Evolutionary conservation across 2,329 filamentous ascomycete genomes (phyloP).

Genomic region (Fusarium zealandicum): DNA sequence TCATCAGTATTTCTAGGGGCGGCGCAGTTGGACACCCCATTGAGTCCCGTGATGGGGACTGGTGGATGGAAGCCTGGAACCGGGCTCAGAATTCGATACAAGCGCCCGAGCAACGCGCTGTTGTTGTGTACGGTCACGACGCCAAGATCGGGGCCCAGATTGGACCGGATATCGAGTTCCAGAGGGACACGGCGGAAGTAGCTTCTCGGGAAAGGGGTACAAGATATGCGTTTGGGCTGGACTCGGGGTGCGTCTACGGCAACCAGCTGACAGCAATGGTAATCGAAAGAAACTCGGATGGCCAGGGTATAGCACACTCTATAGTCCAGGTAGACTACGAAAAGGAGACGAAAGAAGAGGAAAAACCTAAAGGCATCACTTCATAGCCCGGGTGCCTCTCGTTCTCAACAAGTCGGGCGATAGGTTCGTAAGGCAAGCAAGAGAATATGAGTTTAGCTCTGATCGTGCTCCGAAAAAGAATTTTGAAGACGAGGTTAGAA

Average conservation of each 20-base stretch:
- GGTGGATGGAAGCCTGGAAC: conserved; percentile 33
- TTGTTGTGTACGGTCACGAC: conserved; percentile 86
- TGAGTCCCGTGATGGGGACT: conserved; percentile 24
- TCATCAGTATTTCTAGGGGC: background rate
- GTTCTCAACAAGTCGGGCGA: no score
- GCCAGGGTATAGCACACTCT: conserved; percentile 11
- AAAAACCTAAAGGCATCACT: background rate
- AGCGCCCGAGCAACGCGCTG: conserved; percentile 51
- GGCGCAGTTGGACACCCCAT: conserved; percentile 7
- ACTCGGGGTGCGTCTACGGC: conserved; percentile 79
- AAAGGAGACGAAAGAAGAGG: background rate
- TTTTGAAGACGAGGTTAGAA: conserved; percentile 40
- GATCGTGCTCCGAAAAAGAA: conserved; percentile 37
- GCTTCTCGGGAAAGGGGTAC: background rate
- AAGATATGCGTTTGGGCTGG: conserved; percentile 79
- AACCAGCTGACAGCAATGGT: conserved; percentile 29
- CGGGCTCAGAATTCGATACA: conserved; percentile 22
- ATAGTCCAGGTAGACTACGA: conserved; percentile 17
- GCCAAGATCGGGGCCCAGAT: conserved; percentile 67
- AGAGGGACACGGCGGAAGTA: background rate
- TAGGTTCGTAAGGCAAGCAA: no score
- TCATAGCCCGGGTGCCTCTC: no score
- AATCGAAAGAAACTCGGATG: background rate
- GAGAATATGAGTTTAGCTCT: no score
- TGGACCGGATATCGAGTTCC: conserved; percentile 33